Evolutionary conservation across 1,284 basidiomycete genomes (phyloP).

Genomic region (Ustilago tritici): DNA sequence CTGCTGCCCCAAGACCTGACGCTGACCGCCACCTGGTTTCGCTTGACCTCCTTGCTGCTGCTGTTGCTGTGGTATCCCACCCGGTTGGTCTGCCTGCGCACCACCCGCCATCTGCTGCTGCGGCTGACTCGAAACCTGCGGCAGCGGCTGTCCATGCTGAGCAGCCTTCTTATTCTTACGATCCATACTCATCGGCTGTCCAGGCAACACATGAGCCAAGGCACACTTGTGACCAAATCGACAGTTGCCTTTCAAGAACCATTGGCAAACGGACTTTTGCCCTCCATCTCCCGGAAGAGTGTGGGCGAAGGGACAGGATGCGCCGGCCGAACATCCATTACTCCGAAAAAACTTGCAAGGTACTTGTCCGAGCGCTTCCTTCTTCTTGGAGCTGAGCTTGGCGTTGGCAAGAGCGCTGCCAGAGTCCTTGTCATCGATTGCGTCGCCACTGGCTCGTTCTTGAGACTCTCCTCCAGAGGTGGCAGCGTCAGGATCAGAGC

Average conservation of each 20-base stretch:
- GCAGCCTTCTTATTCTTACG: slow-evolving; percentile 97
- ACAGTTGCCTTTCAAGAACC: slow-evolving; percentile 89
- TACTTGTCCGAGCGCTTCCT: slow-evolving; percentile 89
- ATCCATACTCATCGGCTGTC: slow-evolving; percentile 87
- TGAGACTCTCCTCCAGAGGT: slow-evolving; percentile 24
- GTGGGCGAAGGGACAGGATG: slow-evolving; percentile 96
- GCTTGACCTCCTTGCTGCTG: slow-evolving; percentile 15
- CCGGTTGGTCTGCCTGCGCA: slow-evolving; percentile 10
- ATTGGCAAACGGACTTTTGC: slow-evolving; percentile 88
- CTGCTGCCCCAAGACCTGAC: slow-evolving; percentile 25
- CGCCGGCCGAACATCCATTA: slow-evolving; percentile 81
- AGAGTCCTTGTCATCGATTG: slow-evolving; percentile 50
- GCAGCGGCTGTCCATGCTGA: slow-evolving; percentile 73
- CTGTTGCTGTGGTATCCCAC: background rate
- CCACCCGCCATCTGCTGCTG: slow-evolving; percentile 4
- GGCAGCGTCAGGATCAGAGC: slow-evolving; percentile 26
- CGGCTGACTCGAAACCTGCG: slow-evolving; percentile 27
- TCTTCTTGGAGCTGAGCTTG: slow-evolving; percentile 68
- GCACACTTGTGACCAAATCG: slow-evolving; percentile 96
- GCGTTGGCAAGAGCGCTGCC: slow-evolving; percentile 65
- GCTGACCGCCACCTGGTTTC: slow-evolving; percentile 2
- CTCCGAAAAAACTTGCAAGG: slow-evolving; percentile 96
- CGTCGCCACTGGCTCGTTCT: slow-evolving; percentile 41
- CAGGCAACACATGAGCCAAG: slow-evolving; percentile 87
- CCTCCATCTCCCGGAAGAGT: slow-evolving; percentile 69